Conservation (phyloP, 2,329 filamentous ascomycete genomes). For the Alternaria sp. region DNA sequence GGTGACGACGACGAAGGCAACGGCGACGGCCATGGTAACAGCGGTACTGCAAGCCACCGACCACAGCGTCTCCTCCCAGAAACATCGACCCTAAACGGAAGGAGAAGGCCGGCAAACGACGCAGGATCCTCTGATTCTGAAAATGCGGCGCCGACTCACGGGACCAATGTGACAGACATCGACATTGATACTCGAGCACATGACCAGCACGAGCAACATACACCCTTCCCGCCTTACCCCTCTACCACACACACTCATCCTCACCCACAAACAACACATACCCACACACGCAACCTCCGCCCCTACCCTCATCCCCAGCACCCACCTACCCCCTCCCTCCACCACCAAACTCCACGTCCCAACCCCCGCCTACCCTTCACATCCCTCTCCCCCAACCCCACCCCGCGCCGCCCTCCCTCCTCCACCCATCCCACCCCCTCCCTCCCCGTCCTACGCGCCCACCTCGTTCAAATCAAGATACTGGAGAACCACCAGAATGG, state of each 20-base stretch:
- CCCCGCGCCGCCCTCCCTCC: neutral
- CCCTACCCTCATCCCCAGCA: slow-evolving; percentile 8
- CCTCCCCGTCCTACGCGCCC: slow-evolving; percentile 80
- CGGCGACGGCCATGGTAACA: slow-evolving; percentile 8
- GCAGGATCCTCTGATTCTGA: slow-evolving; percentile 30
- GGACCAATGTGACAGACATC: neutral
- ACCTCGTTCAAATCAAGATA: slow-evolving; percentile 88
- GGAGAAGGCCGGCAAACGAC: neutral
- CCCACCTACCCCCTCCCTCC: slow-evolving; percentile 13
- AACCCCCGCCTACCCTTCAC: slow-evolving; percentile 32
- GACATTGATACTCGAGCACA: slow-evolving; percentile 20
- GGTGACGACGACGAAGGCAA: slow-evolving; percentile 32
- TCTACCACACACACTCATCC: slow-evolving; percentile 1
- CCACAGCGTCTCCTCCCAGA: slow-evolving; percentile 5
- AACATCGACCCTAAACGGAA: neutral
- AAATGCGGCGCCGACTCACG: slow-evolving; percentile 22
- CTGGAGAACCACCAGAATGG: slow-evolving; percentile 98
- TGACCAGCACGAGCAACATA: slow-evolving; percentile 7
- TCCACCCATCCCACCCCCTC: slow-evolving; percentile 60
- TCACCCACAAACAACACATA: slow-evolving; percentile 6
- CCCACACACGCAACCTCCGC: neutral
- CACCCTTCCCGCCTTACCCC: slow-evolving; percentile 2
- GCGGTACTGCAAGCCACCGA: slow-evolving; percentile 22
- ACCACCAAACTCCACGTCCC: slow-evolving; percentile 20
- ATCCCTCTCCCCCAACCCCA: slow-evolving; percentile 26